Evolutionary conservation across 129 eudicot species (phyloP).

Genomic region (Ambrosia trifida): DNA sequence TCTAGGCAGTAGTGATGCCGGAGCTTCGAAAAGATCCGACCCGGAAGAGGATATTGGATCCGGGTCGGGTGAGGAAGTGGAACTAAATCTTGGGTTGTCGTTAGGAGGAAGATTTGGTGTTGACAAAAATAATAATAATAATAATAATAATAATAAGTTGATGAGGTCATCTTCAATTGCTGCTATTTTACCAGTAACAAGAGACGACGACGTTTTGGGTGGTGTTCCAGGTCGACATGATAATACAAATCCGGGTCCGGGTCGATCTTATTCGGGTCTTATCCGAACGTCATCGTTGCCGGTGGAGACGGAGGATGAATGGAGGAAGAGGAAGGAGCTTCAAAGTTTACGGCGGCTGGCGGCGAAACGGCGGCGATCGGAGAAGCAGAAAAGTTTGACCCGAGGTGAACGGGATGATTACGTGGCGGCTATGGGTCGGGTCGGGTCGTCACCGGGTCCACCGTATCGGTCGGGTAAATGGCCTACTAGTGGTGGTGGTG

Average conservation of each 20-base stretch:
- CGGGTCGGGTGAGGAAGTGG: constrained; percentile 45
- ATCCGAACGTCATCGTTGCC: constrained; percentile 72
- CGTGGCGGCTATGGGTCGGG: constrained; percentile 38
- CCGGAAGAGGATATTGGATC: constrained; percentile 29
- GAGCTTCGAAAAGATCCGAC: constrained; percentile 21
- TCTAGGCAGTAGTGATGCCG: constrained; percentile 3
- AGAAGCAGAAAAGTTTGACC: constrained; percentile 54
- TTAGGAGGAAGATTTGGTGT: constrained; percentile 85
- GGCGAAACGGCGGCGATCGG: constrained; percentile 74
- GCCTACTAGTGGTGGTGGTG: constrained; percentile 23
- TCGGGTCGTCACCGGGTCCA: constrained; percentile 37
- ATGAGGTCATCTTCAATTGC: constrained; percentile 68
- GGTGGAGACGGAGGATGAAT: constrained; percentile 83
- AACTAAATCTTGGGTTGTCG: constrained; percentile 78
- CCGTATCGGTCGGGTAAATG: constrained; percentile 34
- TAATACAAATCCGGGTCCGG: constrained; percentile 21
- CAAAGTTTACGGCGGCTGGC: constrained; percentile 76
- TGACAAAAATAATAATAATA: constrained; percentile 50
- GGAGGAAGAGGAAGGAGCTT: constrained; percentile 84
- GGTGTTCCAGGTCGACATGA: neutral
- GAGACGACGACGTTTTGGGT: constrained; percentile 47
- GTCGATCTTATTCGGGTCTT: constrained; percentile 21
- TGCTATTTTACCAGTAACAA: constrained; percentile 48
- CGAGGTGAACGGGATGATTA: constrained; percentile 47
- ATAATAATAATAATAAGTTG: constrained; percentile 34